phyloP scores from a whole-genome alignment of 495 filamentous ascomycete genomes.

The Aspergillus affinis region DNA sequence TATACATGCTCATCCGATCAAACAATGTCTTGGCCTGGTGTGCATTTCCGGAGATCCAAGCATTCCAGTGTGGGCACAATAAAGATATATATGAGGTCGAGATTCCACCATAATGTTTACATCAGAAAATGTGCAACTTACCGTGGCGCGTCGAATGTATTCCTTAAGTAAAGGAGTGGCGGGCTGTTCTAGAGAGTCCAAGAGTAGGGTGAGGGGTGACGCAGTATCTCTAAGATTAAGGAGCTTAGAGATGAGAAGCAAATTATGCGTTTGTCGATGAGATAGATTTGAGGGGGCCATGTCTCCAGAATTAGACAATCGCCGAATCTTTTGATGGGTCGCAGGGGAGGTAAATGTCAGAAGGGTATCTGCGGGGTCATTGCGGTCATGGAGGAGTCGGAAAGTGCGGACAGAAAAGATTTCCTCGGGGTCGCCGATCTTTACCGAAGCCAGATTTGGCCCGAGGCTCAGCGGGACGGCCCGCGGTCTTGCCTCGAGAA shows the following conservation, averaged over 20 bases:
- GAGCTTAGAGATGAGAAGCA: constrained; percentile 82
- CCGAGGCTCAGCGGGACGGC: constrained; percentile 39
- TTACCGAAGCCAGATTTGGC: constrained; percentile 19
- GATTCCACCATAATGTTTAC: background rate
- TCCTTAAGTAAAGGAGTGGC: constrained; percentile 68
- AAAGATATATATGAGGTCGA: background rate
- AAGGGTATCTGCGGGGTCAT: constrained; percentile 18
- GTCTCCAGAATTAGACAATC: background rate
- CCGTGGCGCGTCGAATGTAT: constrained; percentile 74
- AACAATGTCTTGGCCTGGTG: background rate
- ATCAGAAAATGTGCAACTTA: constrained; percentile 28
- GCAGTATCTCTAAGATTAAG: constrained; percentile 73
- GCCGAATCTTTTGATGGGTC: background rate
- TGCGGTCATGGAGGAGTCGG: constrained; percentile 19
- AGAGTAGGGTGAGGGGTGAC: constrained; percentile 81
- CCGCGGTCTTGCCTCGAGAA: constrained; percentile 13
- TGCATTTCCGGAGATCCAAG: background rate
- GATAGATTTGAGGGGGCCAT: constrained; percentile 49
- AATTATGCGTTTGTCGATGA: constrained; percentile 79
- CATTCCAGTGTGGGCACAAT: background rate
- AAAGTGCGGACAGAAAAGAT: constrained; percentile 19
- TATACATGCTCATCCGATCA: background rate
- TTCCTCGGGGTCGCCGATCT: constrained; percentile 16
- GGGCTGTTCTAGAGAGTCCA: constrained; percentile 84
- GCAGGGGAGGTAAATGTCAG: background rate